Conservation (phyloP, 495 filamentous ascomycete genomes). For the Penicillium cosmopolitanum region DNA sequence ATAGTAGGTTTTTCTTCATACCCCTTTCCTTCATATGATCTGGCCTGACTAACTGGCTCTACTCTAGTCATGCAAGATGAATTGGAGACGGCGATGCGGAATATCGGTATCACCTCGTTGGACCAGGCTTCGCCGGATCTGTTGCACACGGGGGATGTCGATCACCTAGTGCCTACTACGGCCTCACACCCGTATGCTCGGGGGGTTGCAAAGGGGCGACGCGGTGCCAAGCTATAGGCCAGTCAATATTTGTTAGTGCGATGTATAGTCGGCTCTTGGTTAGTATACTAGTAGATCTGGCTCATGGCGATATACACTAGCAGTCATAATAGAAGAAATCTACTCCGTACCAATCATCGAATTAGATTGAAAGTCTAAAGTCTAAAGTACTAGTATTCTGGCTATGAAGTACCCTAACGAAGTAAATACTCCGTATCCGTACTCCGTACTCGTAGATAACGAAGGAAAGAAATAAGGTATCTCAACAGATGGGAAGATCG, state of each 20-base stretch:
- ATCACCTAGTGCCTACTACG: slow-evolving; percentile 63
- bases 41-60: slow-evolving; percentile 9
- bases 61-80: slow-evolving; percentile 72
- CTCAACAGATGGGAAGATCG: not conserved
- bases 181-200: slow-evolving; percentile 66
- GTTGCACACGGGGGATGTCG: slow-evolving; percentile 71
- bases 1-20: slow-evolving; percentile 64
- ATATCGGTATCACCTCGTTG: slow-evolving; percentile 73
- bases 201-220: slow-evolving; percentile 32
- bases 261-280: too few relatives aligned
- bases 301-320: too few relatives aligned
- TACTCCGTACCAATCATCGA: too few relatives aligned
- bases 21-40: too few relatives aligned
- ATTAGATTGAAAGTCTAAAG: too few relatives aligned
- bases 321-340: too few relatives aligned
- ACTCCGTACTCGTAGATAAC: too few relatives aligned
- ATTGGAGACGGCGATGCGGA: slow-evolving; percentile 76
- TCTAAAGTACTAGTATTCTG: too few relatives aligned
- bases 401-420: too few relatives aligned
- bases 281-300: too few relatives aligned
- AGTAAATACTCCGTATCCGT: too few relatives aligned
- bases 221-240: slow-evolving; percentile 1
- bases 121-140: slow-evolving; percentile 70
- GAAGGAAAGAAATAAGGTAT: not conserved
- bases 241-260: not conserved